These are phyloP conservation scores for Schoenoplectus triqueter DNA, from an alignment of 202 grass and related monocot genomes.

Conservation along the genomic window DNA sequence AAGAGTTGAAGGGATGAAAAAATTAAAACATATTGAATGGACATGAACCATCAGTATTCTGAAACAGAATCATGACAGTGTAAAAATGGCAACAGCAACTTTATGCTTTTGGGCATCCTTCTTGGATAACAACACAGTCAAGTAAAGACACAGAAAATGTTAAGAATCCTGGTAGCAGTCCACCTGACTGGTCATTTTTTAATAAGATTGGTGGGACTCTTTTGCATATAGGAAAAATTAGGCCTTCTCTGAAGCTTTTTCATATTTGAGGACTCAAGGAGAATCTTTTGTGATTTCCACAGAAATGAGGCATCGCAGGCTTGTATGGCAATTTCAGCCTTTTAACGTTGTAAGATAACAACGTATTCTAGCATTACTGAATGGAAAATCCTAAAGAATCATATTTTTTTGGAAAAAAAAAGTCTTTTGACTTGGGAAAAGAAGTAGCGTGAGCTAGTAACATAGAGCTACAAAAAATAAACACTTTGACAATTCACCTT, in stretches of 20 bases:
- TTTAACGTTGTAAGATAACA: neutral
- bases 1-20: neutral
- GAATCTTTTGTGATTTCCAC: neutral
- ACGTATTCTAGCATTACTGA: neutral
- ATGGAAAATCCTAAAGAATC: neutral
- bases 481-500: constrained; percentile 50
- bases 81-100: constrained; percentile 5
- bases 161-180: constrained; percentile 1
- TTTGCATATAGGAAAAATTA: constrained; percentile 10
- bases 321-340: neutral
- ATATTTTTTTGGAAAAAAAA: neutral
- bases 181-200: constrained; percentile 7
- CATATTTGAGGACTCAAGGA: neutral
- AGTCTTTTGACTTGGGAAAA: too few relatives aligned
- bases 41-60: constrained; percentile 8
- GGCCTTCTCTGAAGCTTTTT: neutral
- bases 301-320: neutral
- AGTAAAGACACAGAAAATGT: neutral
- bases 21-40: constrained; percentile 7
- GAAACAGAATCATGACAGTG: neutral
- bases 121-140: neutral
- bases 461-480: neutral
- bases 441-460: neutral
- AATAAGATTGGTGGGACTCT: constrained; percentile 34
- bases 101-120: neutral